Evolutionary conservation across 106 monocot genomes (phyloP).

Genomic region (Iris macrosiphon): DNA sequence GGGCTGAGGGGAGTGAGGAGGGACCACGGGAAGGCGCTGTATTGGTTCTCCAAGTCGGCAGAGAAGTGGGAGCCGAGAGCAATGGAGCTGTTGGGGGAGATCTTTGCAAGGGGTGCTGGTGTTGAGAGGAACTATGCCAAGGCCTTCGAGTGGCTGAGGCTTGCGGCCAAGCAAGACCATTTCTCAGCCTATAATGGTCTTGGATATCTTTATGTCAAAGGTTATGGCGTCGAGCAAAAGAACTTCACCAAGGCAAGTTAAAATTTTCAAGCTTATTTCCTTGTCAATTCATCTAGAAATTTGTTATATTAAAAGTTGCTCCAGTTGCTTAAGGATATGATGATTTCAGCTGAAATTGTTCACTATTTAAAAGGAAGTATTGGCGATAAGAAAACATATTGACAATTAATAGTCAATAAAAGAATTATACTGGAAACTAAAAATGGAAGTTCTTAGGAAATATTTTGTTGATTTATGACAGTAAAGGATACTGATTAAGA

Average conservation of each 20-base stretch:
- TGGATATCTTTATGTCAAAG: slow-evolving; percentile 95
- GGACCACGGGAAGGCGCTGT: slow-evolving; percentile 56
- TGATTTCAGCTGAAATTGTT: too few relatives aligned
- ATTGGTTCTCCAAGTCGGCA: slow-evolving; percentile 77
- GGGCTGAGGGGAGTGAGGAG: slow-evolving; percentile 74
- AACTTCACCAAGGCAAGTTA: slow-evolving; percentile 77
- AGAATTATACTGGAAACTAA: too few relatives aligned
- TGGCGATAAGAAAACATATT: too few relatives aligned
- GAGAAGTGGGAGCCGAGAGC: slow-evolving; percentile 76
- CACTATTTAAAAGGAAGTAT: too few relatives aligned
- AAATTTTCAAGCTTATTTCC: too few relatives aligned
- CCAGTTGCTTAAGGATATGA: too few relatives aligned
- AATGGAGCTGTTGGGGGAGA: slow-evolving; percentile 91
- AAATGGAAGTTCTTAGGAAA: too few relatives aligned
- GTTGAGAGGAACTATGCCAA: slow-evolving; percentile 85
- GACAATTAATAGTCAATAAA: too few relatives aligned
- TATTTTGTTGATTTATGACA: too few relatives aligned
- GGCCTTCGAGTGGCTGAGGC: slow-evolving; percentile 75
- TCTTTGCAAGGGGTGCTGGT: slow-evolving; percentile 87
- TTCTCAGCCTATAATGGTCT: slow-evolving; percentile 90
- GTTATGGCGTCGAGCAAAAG: slow-evolving; percentile 81
- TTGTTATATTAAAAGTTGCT: too few relatives aligned
- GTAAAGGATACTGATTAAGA: too few relatives aligned
- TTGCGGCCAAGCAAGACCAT: slow-evolving; percentile 55
- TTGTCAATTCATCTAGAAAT: too few relatives aligned